These are phyloP conservation scores for Porphyridium purpureum DNA, from an alignment of 23 red algal genomes.

Conservation along the genomic window DNA sequence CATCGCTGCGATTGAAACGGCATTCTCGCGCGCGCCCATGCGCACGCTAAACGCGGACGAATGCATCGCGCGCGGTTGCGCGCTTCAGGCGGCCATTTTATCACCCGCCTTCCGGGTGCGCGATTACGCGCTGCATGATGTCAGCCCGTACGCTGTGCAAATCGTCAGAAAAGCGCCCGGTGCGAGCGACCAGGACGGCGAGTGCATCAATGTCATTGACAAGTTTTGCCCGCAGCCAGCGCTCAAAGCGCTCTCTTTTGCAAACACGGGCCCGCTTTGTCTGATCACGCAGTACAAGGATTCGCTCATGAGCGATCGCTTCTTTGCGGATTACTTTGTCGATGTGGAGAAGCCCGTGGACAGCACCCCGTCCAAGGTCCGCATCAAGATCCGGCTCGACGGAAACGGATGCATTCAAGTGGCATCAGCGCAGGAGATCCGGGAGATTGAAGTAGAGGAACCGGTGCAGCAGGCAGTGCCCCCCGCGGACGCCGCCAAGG, in stretches of 20 bases:
- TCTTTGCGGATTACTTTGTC: slow-evolving; percentile 11
- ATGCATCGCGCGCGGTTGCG: slow-evolving; percentile 70
- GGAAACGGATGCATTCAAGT: slow-evolving; percentile 42
- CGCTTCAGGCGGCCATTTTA: slow-evolving; percentile 81
- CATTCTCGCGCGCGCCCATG: slow-evolving; percentile 17
- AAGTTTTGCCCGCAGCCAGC: slow-evolving; percentile 35
- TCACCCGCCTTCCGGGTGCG: slow-evolving; percentile 68
- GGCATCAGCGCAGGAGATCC: slow-evolving; percentile 30
- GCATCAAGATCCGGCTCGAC: slow-evolving; percentile 46
- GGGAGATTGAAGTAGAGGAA: slow-evolving; percentile 55
- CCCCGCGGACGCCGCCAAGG: slow-evolving; percentile 4
- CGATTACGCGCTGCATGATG: slow-evolving; percentile 65
- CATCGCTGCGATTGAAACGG: slow-evolving; percentile 35
- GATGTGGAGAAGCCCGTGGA: slow-evolving; percentile 16
- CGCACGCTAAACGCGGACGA: slow-evolving; percentile 95
- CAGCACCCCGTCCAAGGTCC: slow-evolving; percentile 22
- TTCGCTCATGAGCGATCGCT: slow-evolving; percentile 1
- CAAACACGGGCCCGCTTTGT: slow-evolving; percentile 37
- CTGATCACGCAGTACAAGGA: slow-evolving; percentile 34
- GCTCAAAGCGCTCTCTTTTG: slow-evolving; percentile 55
- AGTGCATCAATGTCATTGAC: slow-evolving; percentile 40
- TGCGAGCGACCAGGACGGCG: slow-evolving; percentile 23
- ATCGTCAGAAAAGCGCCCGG: too few species aligned
- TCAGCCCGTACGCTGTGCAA: slow-evolving; percentile 38
- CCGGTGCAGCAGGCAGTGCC: slow-evolving; percentile 6